Base-by-base conservation (phyloP, 73 alveolate genomes). In the Blepharisma japonicum region DNA sequence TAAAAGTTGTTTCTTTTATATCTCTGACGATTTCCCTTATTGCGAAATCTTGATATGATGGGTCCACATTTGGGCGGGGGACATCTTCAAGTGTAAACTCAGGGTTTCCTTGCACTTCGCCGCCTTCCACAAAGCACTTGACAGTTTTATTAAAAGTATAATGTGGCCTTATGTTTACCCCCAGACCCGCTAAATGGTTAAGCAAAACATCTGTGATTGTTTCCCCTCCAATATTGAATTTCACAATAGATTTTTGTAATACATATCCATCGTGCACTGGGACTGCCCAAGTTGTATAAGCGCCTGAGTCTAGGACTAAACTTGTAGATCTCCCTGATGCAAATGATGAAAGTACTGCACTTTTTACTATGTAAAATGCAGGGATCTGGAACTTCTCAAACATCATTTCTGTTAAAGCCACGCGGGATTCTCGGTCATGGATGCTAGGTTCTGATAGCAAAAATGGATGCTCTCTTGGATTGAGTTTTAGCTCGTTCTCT, bases 181-280 rank as follows among this genome's bases (percentile, higher is more conserved):
- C 79, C 55, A 72, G 72, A 47, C 18, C 6, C 61, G 81, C 81
- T 7, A 92, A 25, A 49, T 83, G 81, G 48, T 83, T 71, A 77
- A 68, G 55, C 14, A 94, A 80, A 56, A 78, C 77, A 11, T 90
- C 81, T 45, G 95, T 91, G n/a, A 96, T 67, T 72, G 55, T 67
- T 53, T 84, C 90, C 25, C 99, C 99, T 55, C 99, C 99, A 49
- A 96, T 85, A 70, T 88, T 92, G 83, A 89, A 88, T 82, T 94
- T 93, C 53, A 89, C 79, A 49, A 91, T 80, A 53, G 96, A 81
- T 79, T 96, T 95, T 66, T 85, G 81, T n/a, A 95, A 87, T 55
- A 91, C 95, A 90, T 91, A 96, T 23, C 99, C 99, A 79, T 96
- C 99, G 82, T 86, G 95, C 45, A 96, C 98, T 11, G 98, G 97